phyloP scores from a whole-genome alignment of 176 grass and related monocot genomes.

The Musa troglodytarum region DNA sequence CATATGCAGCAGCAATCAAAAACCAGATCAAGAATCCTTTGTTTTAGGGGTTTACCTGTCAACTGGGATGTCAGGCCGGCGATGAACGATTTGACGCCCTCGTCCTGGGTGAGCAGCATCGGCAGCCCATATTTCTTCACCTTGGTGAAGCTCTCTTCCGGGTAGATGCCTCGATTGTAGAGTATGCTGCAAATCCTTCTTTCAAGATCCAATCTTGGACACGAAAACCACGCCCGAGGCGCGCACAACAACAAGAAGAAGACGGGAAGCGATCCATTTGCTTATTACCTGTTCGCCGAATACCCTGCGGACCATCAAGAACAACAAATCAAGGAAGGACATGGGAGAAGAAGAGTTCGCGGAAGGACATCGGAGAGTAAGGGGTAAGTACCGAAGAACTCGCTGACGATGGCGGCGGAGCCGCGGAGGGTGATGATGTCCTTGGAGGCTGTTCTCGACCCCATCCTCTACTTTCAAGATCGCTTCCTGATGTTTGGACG shows the following conservation, averaged over 20 bases:
- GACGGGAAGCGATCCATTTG: neutral
- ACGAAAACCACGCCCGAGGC: neutral
- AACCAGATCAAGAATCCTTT: neutral
- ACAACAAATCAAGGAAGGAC: constrained; percentile 3
- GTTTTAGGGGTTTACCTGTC: constrained; percentile 26
- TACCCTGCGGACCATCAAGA: constrained; percentile 55
- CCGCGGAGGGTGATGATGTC: constrained; percentile 97
- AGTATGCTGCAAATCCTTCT: constrained; percentile 53
- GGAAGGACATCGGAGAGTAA: neutral
- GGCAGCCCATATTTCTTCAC: constrained; percentile 98
- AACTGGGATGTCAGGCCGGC: constrained; percentile 68
- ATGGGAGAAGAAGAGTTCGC: neutral
- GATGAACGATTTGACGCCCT: constrained; percentile 69
- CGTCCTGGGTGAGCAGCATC: constrained; percentile 86
- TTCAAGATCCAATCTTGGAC: neutral
- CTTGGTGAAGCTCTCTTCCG: constrained; percentile 85
- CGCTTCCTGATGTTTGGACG: neutral
- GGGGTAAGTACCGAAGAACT: constrained; percentile 69
- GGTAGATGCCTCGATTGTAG: constrained; percentile 87
- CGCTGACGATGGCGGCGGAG: constrained; percentile 93
- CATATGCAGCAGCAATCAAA: neutral
- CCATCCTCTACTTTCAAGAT: constrained; percentile 31
- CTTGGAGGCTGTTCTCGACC: constrained; percentile 78
- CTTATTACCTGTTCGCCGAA: constrained; percentile 85
- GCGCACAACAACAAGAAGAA: too few relatives aligned